A percentile compares a stretch with the other conserved stretches of the same genome.
phyloP scores from a whole-genome alignment of 345 rosid species.

The Populus nigra region DNA sequence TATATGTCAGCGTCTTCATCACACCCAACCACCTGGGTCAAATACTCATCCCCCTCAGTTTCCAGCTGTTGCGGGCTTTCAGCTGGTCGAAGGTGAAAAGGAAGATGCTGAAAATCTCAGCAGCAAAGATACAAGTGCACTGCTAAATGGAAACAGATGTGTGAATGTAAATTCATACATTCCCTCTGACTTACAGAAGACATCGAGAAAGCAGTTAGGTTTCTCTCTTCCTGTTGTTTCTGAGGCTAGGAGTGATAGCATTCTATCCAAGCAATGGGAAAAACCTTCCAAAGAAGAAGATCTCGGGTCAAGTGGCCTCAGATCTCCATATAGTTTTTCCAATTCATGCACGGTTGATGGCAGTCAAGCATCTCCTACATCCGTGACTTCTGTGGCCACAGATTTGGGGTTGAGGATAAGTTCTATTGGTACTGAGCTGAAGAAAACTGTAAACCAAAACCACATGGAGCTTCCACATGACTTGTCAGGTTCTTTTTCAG shows the following conservation, averaged over 20 bases:
- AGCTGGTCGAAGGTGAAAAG: slow-evolving; percentile 10
- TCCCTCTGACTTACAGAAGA: slow-evolving; percentile 28
- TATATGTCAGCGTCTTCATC: slow-evolving; percentile 53
- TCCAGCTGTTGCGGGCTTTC: slow-evolving; percentile 25
- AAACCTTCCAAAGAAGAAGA: slow-evolving; percentile 33
- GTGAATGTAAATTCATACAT: slow-evolving; percentile 1
- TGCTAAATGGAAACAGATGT: slow-evolving; percentile 17
- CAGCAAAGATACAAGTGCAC: slow-evolving; percentile 14
- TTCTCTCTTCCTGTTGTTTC: slow-evolving; percentile 19
- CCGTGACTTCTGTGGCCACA: slow-evolving; percentile 50
- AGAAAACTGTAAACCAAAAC: slow-evolving; percentile 23
- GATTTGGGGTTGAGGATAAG: slow-evolving; percentile 52
- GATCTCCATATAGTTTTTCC: slow-evolving; percentile 41
- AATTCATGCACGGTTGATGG: slow-evolving; percentile 41
- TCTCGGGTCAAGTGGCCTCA: slow-evolving; percentile 23
- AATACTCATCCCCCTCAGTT: slow-evolving; percentile 11
- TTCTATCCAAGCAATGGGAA: slow-evolving; percentile 33
- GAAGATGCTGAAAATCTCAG: slow-evolving; percentile 24
- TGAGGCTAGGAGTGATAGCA: slow-evolving; percentile 25
- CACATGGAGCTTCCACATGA: slow-evolving; percentile 15
- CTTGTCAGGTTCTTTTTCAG: slow-evolving; percentile 24
- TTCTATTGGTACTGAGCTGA: slow-evolving; percentile 27
- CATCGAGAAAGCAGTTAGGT: slow-evolving; percentile 15
- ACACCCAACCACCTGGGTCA: slow-evolving; percentile 33
- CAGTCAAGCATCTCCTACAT: slow-evolving; percentile 43